Evolutionary conservation across 148 eudicot species (phyloP).

Genomic region (Arctostaphylos glauca): DNA sequence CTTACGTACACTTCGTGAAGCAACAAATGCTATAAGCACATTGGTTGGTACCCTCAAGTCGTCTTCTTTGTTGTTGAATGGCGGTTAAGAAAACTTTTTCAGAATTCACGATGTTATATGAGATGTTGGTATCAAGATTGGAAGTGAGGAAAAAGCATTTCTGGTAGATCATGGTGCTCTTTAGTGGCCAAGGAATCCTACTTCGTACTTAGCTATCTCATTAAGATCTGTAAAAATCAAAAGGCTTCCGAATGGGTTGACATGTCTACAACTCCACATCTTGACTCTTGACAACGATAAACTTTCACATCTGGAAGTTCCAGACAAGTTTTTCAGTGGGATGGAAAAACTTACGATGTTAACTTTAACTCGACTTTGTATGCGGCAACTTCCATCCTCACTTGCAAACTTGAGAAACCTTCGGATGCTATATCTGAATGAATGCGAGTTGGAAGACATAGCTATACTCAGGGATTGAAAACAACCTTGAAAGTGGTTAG

Average conservation of each 20-base stretch:
- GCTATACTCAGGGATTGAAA: not conserved
- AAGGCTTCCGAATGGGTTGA: not conserved
- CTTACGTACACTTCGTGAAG: not conserved
- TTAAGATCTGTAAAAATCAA: not conserved
- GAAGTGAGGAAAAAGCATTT: slow-evolving; percentile 4
- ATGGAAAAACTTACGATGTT: too few relatives aligned
- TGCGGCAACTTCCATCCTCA: too few relatives aligned
- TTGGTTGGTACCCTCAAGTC: slow-evolving; percentile 4
- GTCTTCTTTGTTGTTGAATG: slow-evolving; percentile 4
- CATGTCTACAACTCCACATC: too few relatives aligned
- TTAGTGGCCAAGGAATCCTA: too few relatives aligned
- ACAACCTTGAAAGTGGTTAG: not conserved
- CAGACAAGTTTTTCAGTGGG: too few relatives aligned
- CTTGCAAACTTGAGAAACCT: too few relatives aligned
- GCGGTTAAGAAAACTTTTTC: not conserved
- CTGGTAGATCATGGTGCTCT: not conserved
- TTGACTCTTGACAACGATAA: too few relatives aligned
- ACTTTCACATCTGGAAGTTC: too few relatives aligned
- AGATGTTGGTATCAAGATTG: slow-evolving; percentile 10
- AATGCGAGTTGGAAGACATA: too few relatives aligned
- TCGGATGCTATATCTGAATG: too few relatives aligned
- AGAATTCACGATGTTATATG: slow-evolving; percentile 29
- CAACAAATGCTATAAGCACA: not conserved
- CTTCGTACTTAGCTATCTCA: not conserved
- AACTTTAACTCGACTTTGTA: too few relatives aligned